Evolutionary conservation across 768 basidiomycete genomes (phyloP), one percentile per base, ranked within the genome.

Genomic region (Trametes gibbosa): DNA sequence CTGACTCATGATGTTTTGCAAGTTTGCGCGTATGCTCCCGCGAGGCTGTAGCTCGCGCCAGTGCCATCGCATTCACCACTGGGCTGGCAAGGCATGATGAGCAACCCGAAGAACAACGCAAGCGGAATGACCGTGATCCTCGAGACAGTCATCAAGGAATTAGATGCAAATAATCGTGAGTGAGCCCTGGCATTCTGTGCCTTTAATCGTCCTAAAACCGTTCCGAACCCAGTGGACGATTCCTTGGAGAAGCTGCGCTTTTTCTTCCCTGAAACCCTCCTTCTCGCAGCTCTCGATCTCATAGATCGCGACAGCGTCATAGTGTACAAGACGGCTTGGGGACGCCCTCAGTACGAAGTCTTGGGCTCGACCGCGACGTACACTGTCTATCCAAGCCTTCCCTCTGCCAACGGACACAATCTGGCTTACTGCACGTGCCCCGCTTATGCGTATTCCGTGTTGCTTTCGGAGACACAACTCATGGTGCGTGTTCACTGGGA

Each of bases 261-360:
- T 40, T 68, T 90, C 52, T 79, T 91, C 63, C 81, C 89, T 1
- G 85, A 88, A 57, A 78, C 75, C 19, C 75, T 86, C 14, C 70
- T 92, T 19, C 66, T 90, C 2, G 86, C 87, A 19, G 89, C 91
- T 5, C 72, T 93, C 24, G 89, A 93, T 67, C 74, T 92, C n/a
- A 76, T 92, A 43, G 91, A 93, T 70, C 78, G 82, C 29, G 80
- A 81, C 57, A 81, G 81, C 63, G 91, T 92, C 21, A 76, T 89
- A 60, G 82, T 82, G 61, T 85, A 83, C 66, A 75, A 63, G 13
- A 80, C 81, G 2, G 70, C 82, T 0, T 85, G 84, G 80, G 83
- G 83, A 3, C 76, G 83, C 54, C 69, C 73, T 4, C 78, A 85
- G 66, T 90, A 85, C 67, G 79, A 89, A 69, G 86, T 93, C 17